Conservation (phyloP, 768 basidiomycete species). For the Xerocomus brunneocitrinus region DNA sequence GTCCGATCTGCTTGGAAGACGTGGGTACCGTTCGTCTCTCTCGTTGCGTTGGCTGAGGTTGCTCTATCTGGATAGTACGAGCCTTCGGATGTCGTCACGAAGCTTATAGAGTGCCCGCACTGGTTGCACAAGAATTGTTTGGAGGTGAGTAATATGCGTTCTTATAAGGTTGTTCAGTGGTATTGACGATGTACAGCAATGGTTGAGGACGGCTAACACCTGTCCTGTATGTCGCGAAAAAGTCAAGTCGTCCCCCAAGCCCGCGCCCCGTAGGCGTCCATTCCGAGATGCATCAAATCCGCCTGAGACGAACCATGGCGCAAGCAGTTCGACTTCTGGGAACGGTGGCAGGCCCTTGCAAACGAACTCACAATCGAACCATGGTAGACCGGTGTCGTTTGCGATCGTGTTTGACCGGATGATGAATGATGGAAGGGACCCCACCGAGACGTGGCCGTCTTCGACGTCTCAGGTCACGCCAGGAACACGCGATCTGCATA, state of each 20-base stretch:
- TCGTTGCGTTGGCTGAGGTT: not conserved
- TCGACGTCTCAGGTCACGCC: not conserved
- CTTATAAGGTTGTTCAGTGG: not conserved
- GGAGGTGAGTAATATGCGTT: slow-evolving; percentile 42
- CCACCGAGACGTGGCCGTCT: slow-evolving; percentile 6
- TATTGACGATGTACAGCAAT: slow-evolving; percentile 49
- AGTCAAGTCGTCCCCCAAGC: slow-evolving; percentile 35
- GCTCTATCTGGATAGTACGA: slow-evolving; percentile 46
- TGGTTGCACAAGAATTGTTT: slow-evolving; percentile 79
- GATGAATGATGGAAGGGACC: slow-evolving; percentile 15
- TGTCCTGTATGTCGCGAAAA: slow-evolving; percentile 78
- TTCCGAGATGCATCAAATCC: not conserved
- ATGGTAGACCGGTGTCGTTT: slow-evolving; percentile 16
- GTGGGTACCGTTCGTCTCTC: slow-evolving; percentile 40
- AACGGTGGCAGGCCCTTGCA: slow-evolving; percentile 5
- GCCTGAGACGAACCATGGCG: slow-evolving; percentile 1
- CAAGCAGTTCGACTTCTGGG: not conserved
- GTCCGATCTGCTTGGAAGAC: slow-evolving; percentile 84
- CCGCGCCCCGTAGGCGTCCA: slow-evolving; percentile 20
- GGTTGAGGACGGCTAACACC: slow-evolving; percentile 70
- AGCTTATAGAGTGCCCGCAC: slow-evolving; percentile 66
- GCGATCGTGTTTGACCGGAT: slow-evolving; percentile 20
- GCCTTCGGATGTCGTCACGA: slow-evolving; percentile 56
- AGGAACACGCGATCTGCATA: slow-evolving; percentile 6
- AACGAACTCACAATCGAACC: slow-evolving; percentile 5